Evolutionary conservation across 306 rosid species (phyloP), one percentile per base, ranked within the genome.

Genomic region (Cucumis melo): DNA sequence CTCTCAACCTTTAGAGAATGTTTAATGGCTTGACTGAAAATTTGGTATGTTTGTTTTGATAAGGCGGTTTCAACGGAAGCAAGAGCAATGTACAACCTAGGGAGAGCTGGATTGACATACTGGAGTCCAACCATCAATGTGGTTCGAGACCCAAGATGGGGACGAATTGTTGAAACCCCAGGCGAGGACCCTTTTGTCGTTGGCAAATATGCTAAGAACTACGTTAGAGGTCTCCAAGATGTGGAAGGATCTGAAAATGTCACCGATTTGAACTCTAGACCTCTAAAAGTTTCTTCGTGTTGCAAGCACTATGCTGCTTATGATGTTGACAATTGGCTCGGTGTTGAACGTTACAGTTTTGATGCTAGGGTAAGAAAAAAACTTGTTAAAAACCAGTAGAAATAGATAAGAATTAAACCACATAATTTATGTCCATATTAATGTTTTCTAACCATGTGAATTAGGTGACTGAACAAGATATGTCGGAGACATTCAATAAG

Each of bases 261-360:
- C 15, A 71, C 58, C 3, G 80, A 82, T 80, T 78, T 76, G 23
- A 17, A 59, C 50, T 81, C 77, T 50, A 87, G 79, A 27, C 86
- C 85, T 86, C 96, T 92, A 20, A 92, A 92, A 85, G 97, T 92
- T 20, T 92, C 96, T n/a, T 84, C 89, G 9, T 92, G 97, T 51
- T 90, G 97, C 82, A 92, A 92, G 91, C 97, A 92, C 78, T 92
- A 90, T 73, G 89, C 96, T 54, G 97, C 93, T 42, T 92, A 88
- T 81, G 97, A 92, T 66, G 77, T 92, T 58, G 93, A 92, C 57
- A 84, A 85, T 3, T 90, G 97, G 97, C 87, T 87, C 79, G 91
- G 89, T 24, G 60, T 86, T 34, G 92, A 92, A 77, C 88, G 96
- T 19, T 90, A 87, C 83, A 87, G 82, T 79, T 92, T 90, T 74